Percentiles rank a stretch among this genome's conserved stretches.
Evolutionary conservation across 306 rosid species (phyloP).

Genomic region (Castanopsis chinensis): DNA sequence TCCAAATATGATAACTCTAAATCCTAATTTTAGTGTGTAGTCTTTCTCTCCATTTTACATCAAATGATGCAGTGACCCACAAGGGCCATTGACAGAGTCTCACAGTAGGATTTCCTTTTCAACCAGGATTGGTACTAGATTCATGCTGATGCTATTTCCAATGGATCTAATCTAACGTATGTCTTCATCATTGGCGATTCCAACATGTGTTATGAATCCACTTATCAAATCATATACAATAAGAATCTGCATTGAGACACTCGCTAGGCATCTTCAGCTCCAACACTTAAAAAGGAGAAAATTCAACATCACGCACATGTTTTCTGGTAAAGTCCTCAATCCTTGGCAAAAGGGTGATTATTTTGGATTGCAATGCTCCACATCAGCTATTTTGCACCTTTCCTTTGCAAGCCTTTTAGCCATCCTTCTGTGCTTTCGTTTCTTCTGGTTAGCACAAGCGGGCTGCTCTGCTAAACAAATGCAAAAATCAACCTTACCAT

Average conservation of each 20-base stretch:
- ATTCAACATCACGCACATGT: not conserved
- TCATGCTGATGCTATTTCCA: no score
- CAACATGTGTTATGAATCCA: no score
- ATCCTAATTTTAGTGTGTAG: no score
- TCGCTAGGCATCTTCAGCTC: not conserved
- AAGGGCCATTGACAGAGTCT: no score
- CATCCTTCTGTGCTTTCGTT: conserved; percentile 53
- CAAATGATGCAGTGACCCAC: no score
- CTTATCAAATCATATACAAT: no score
- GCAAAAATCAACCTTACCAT: not conserved
- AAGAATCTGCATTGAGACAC: not conserved
- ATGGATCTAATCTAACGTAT: no score
- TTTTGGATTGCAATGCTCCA: conserved; percentile 16
- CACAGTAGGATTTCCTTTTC: no score
- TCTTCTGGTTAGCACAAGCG: conserved; percentile 15
- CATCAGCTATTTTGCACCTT: conserved; percentile 12
- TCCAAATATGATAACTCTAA: no score
- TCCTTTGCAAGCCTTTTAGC: conserved; percentile 49
- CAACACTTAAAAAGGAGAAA: not conserved
- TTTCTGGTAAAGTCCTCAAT: not conserved
- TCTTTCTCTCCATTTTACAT: no score
- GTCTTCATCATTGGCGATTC: no score
- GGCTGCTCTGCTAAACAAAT: conserved; percentile 31
- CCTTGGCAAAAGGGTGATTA: not conserved
- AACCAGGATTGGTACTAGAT: no score